Percentiles rank a stretch among this genome's conserved stretches.
Conservation (phyloP, 208 protist genomes). For the Leptomonas seymouri region DNA sequence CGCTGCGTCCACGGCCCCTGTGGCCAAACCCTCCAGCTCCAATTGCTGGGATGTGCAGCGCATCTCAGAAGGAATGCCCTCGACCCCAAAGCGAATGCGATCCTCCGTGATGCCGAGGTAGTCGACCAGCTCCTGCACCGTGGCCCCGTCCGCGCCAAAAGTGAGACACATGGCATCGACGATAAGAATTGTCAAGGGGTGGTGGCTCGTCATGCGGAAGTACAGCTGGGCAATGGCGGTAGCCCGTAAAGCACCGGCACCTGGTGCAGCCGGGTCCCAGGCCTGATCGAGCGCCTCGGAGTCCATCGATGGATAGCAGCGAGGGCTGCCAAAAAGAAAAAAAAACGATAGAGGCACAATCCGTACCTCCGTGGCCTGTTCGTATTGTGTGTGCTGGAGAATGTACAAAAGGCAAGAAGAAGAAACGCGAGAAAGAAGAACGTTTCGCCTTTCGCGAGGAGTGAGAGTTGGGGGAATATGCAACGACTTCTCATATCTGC, state of each 20-base stretch:
- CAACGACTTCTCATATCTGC: no score
- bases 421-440: neutral
- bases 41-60: slow-evolving; percentile 70
- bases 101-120: slow-evolving; percentile 70
- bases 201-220: slow-evolving; percentile 72
- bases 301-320: neutral
- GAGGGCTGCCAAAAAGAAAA: neutral
- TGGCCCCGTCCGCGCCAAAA: slow-evolving; percentile 72
- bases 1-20: neutral
- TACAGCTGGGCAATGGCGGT: slow-evolving; percentile 78
- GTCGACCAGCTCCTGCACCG: slow-evolving; percentile 60
- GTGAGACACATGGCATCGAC: slow-evolving; percentile 76
- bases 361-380: neutral
- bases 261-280: slow-evolving; percentile 72
- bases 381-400: neutral
- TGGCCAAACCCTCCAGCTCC: slow-evolving; percentile 13
- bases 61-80: slow-evolving; percentile 63
- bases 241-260: slow-evolving; percentile 71
- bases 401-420: neutral
- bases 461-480: no score
- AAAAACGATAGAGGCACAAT: neutral
- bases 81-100: slow-evolving; percentile 50
- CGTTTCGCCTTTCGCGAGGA: neutral
- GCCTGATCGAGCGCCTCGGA: slow-evolving; percentile 17
- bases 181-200: slow-evolving; percentile 58